Evolutionary conservation across 1,284 basidiomycete species (phyloP), one percentile per base, ranked within the genome.

Genomic region (Microbotryum scabiosae): DNA sequence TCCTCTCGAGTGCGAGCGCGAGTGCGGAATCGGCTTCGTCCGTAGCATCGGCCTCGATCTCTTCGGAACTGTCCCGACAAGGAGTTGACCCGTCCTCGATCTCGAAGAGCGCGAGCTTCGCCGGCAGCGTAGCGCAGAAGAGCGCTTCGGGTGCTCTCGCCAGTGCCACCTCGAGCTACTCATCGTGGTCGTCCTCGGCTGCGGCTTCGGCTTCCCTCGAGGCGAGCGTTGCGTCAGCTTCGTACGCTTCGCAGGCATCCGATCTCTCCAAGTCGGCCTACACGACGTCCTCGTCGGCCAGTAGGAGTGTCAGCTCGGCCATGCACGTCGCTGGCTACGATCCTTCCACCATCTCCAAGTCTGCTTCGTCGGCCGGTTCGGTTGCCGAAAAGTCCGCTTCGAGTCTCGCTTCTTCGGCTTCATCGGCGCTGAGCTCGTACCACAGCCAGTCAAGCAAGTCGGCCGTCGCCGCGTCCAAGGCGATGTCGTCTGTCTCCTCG

Each of bases 241-340:
- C 57, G 26, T 56, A 46, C 16, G 53, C 32, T 8, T 63, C 21
- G 12, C 10, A 23, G 32, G 66, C 66, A 5, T 62, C 57, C 7
- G 30, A 25, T 8, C 44, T 64, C 28, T 57, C 56, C 47, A 69
- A 69, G 52, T 59, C 57, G 20, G 69, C 69, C 25, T 53, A 53
- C 30, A 47, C 57, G 14, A 59, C 62, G 12, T 63, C 59, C 18
- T 58, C 59, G 9, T 61, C 58, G 21, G 64, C 64, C 18, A 55
- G 57, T 16, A 51, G 51, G 36, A 61, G 55, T 16, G 60, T 64
- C 41, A 53, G 55, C n/a, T 30, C 25, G n/a, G 47, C 47, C 36
- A n/a, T 56, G 16, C 18, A 23, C 10, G 12, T 41, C 1, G 59
- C 59, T 25, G 54, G 59, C 10, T 55, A 60, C 43, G 48, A 56